Conservation (phyloP, 2,329 filamentous ascomycete species). For the Colletotrichum godetiae region DNA sequence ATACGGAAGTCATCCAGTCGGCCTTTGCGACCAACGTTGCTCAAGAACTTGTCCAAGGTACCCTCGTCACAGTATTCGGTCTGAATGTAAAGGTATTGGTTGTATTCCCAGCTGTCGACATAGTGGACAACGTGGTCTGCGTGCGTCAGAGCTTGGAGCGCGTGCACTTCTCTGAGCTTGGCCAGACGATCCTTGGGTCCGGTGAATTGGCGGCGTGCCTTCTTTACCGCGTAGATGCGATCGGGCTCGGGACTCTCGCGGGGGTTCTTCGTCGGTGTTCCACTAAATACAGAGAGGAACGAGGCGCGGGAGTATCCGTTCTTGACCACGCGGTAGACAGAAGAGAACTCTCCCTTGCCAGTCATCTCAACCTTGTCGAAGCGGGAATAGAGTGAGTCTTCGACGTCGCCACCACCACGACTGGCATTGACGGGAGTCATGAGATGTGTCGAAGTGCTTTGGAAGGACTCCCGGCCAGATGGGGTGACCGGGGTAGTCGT, state of each 20-base stretch:
- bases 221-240: constrained; percentile 91
- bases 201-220: constrained; percentile 82
- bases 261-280: constrained; percentile 58
- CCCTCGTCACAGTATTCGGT: constrained; percentile 97
- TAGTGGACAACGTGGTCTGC: constrained; percentile 89
- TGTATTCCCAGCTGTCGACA: constrained; percentile 88
- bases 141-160: constrained; percentile 80
- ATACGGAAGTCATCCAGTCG: constrained; percentile 96
- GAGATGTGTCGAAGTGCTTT: constrained; percentile 63
- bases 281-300: constrained; percentile 49
- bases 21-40: constrained; percentile 83
- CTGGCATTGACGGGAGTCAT: constrained; percentile 78
- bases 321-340: constrained; percentile 83
- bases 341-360: constrained; percentile 92
- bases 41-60: constrained; percentile 86
- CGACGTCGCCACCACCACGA: constrained; percentile 75
- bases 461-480: constrained; percentile 60
- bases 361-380: constrained; percentile 86
- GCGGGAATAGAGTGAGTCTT: constrained; percentile 76
- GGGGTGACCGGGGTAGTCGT: constrained; percentile 77
- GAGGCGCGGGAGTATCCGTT: constrained; percentile 41
- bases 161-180: constrained; percentile 85
- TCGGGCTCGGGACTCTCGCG: constrained; percentile 65
- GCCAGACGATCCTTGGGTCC: constrained; percentile 83
- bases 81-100: constrained; percentile 91